A percentile compares a stretch with the other conserved stretches of the same genome.
These are phyloP conservation scores for Geopyxis carbonaria DNA, from an alignment of 495 filamentous ascomycete genomes.

Conservation along the genomic window DNA sequence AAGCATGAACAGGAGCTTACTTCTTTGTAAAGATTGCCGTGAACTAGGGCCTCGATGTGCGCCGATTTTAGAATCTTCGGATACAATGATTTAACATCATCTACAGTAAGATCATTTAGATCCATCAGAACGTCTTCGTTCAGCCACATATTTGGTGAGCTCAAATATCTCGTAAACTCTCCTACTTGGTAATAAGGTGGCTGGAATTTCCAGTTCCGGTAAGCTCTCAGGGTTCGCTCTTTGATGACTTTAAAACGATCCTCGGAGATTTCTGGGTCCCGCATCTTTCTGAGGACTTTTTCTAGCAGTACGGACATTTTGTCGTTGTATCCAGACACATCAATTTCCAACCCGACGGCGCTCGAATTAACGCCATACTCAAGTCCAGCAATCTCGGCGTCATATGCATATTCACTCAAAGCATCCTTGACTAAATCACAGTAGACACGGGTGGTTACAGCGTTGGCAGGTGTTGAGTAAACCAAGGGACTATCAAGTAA, in stretches of 20 bases:
- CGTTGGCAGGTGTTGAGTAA: conserved; percentile 56
- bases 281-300: conserved; percentile 76
- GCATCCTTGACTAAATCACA: conserved; percentile 79
- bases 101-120: conserved; percentile 50
- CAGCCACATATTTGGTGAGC: conserved; percentile 55
- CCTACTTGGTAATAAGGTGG: conserved; percentile 81
- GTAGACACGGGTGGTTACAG: conserved; percentile 64
- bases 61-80: conserved; percentile 65
- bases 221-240: conserved; percentile 56
- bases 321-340: conserved; percentile 83
- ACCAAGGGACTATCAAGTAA: conserved; percentile 37
- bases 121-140: conserved; percentile 70
- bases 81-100: conserved; percentile 61
- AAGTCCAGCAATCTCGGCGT: conserved; percentile 83
- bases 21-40: conserved; percentile 91
- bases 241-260: conserved; percentile 86
- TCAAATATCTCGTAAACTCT: conserved; percentile 69
- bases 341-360: conserved; percentile 56
- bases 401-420: conserved; percentile 86
- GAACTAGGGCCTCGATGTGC: conserved; percentile 72
- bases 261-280: conserved; percentile 60
- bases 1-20: conserved; percentile 9
- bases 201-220: conserved; percentile 71
- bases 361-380: conserved; percentile 61
- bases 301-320: conserved; percentile 84